phyloP scores from a whole-genome alignment of 2,329 filamentous ascomycete species.

The Venturia pyrina region DNA sequence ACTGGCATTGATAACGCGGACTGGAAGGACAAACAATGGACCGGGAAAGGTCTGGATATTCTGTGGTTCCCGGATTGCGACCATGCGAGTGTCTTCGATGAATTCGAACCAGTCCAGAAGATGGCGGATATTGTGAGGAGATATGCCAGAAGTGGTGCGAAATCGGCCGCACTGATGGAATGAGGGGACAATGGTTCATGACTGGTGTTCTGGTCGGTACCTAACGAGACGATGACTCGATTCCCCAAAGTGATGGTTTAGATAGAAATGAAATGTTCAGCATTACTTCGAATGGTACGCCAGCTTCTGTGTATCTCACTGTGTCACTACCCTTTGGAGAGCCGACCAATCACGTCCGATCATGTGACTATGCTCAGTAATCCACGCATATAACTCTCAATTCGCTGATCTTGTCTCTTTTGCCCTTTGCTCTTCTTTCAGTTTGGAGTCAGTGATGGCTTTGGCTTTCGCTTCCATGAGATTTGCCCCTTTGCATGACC shows the following conservation, averaged over 20 bases:
- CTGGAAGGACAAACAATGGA: conserved; percentile 3
- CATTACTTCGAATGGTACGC: too few relatives aligned
- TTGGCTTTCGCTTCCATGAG: too few relatives aligned
- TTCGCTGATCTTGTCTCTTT: too few relatives aligned
- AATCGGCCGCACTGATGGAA: neutral
- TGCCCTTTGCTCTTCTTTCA: too few relatives aligned
- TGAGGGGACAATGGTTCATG: neutral
- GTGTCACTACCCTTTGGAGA: too few relatives aligned
- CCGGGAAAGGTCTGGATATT: neutral
- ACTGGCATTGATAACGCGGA: conserved; percentile 22
- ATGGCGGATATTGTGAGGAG: conserved; percentile 1
- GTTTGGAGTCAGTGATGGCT: too few relatives aligned
- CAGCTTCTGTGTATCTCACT: too few relatives aligned
- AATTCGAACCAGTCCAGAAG: neutral
- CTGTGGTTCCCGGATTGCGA: conserved; percentile 2
- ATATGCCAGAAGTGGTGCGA: conserved; percentile 2
- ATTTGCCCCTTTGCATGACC: neutral
- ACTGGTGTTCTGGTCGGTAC: neutral
- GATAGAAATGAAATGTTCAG: neutral
- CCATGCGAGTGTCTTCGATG: conserved; percentile 5
- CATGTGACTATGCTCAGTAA: too few relatives aligned
- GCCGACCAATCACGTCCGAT: too few relatives aligned
- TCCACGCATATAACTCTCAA: too few relatives aligned
- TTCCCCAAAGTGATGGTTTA: neutral
- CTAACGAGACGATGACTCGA: neutral